Base-by-base conservation (phyloP, 305 asterid genomes). In the Rubia peregrina region DNA sequence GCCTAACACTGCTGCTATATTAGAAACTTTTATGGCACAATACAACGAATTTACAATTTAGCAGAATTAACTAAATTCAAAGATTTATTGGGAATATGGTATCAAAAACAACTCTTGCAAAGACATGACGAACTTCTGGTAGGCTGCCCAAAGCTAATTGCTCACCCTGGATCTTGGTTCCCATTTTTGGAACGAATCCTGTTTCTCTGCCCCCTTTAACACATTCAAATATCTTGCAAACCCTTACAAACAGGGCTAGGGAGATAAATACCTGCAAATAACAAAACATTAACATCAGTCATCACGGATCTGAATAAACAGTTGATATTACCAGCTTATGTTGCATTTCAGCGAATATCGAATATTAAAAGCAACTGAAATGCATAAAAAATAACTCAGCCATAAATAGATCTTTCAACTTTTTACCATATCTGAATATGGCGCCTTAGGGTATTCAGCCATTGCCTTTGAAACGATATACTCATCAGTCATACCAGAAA, bases 71-170 rank as follows among this genome's bases (percentile, higher is more conserved):
- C 73, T 69, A 40, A 42, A 1, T 59, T 69, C 22, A 38, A 26
- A 11, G 38, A 3, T 55, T 73, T 48, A 74, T 70, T 67, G 98
- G 96, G 85, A 83, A 93, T 67, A 90, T 61, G 65, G 97, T 88
- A 76, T 93, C 98, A 64, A 93, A 89, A 64, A 93, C 91, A 48
- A 93, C 87, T 79, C 95, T 88, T 9, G 98, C 95, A 80, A 93
- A 90, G 57, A 84, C 88, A 79, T 93, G 95, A 36, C 95, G 83
- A 30, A 90, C 88, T 88, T 93, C 97, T 74, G 68, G 86, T 76
- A 86, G 71, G 76, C 88, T 82, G 80, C 98, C 98, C 76, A 77
- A 60, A 64, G 85, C 90, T 77, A 93, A 80, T 82, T 80, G 65
- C 79, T 90, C 97, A 69, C 88, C 82, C 74, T 90, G 87, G 26